phyloP scores from a whole-genome alignment of 139 green algal species.

The Medakamo hakoo region DNA sequence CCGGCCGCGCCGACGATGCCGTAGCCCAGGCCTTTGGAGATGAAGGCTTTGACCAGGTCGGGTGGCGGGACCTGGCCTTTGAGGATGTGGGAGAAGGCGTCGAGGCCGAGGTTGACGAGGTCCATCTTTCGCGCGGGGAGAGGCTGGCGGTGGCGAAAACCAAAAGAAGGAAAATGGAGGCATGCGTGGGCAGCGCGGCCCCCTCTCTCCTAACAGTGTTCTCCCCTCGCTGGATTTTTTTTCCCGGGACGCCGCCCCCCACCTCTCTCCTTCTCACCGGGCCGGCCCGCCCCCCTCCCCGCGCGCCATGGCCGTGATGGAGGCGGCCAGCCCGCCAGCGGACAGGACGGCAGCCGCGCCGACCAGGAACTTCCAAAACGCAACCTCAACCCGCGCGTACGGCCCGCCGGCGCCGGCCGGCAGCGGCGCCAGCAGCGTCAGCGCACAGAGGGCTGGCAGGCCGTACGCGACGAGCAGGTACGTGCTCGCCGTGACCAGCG shows the following conservation, averaged over 20 bases:
- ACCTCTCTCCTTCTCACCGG: background rate
- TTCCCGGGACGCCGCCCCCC: no score
- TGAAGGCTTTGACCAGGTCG: background rate
- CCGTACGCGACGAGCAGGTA: background rate
- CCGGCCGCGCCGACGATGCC: constrained; percentile 31
- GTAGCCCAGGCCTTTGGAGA: constrained; percentile 23
- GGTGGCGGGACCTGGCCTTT: background rate
- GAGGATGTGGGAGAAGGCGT: background rate
- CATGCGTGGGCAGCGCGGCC: no score
- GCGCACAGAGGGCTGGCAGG: background rate
- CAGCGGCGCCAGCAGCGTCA: background rate
- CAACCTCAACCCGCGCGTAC: background rate
- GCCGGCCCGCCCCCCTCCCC: no score
- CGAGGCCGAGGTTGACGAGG: background rate
- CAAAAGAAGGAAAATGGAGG: no score
- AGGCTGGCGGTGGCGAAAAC: no score
- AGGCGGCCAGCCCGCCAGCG: background rate
- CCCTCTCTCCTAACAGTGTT: no score
- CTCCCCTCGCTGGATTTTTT: no score
- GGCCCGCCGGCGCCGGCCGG: no score
- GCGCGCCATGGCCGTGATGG: background rate
- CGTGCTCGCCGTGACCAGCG: background rate
- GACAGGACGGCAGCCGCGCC: background rate
- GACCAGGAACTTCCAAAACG: background rate
- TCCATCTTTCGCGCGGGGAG: no score